Percentiles rank a stretch among this genome's conserved stretches.
Conservation (phyloP, 179 eudicot species). For the Camellia oleifera region DNA sequence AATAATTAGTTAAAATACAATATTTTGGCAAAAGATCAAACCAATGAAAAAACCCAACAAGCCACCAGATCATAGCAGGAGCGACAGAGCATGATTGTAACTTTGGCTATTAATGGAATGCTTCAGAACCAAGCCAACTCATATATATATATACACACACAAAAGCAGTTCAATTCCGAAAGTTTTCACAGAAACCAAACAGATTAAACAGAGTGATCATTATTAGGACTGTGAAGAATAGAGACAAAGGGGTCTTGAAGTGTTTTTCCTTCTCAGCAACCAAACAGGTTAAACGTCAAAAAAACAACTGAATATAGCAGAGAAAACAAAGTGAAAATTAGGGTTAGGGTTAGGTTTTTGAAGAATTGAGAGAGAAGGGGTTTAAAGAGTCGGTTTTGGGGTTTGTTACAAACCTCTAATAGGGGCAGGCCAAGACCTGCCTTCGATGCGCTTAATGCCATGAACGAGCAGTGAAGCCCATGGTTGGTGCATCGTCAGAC, state of each 20-base stretch:
- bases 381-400: background rate
- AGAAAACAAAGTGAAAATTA: background rate
- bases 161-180: background rate
- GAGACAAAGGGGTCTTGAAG: no score
- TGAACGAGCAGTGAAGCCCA: constrained; percentile 90
- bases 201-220: background rate
- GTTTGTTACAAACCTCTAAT: constrained; percentile 42
- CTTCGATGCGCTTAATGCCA: constrained; percentile 90
- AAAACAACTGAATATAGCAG: background rate
- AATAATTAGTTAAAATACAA: no score
- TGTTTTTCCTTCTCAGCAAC: background rate
- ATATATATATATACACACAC: background rate
- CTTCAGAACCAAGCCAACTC: no score
- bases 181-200: background rate
- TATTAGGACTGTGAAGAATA: no score
- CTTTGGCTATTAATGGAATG: no score
- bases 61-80: no score
- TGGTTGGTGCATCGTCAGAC: constrained; percentile 96
- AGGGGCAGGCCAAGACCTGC: constrained; percentile 97
- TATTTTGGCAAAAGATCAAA: no score
- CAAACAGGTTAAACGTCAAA: background rate
- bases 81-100: no score
- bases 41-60: no score
- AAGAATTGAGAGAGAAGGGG: background rate
- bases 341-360: constrained; percentile 1